Conservation (phyloP, 345 rosid species). For the Theobroma cacao region DNA sequence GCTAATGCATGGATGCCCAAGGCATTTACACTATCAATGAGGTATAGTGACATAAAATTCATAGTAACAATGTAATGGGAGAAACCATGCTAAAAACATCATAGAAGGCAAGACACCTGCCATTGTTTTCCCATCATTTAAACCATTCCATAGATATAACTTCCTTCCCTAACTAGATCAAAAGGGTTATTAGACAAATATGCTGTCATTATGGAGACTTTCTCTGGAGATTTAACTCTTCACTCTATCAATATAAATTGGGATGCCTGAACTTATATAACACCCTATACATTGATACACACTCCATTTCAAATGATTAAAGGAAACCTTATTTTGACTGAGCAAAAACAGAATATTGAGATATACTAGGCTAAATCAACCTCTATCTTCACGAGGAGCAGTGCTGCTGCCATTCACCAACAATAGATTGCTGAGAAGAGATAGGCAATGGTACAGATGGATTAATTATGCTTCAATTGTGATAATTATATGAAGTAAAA, state of each 20-base stretch:
- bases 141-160: neutral
- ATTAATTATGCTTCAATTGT: neutral
- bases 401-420: neutral
- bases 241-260: neutral
- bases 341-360: too few relatives aligned
- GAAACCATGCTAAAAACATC: neutral
- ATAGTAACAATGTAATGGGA: neutral
- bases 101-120: neutral
- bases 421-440: neutral
- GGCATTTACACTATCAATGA: neutral
- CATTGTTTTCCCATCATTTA: neutral
- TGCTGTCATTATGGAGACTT: neutral
- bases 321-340: too few relatives aligned
- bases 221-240: neutral
- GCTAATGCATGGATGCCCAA: neutral
- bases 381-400: slow-evolving; percentile 3
- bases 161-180: neutral
- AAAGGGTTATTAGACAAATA: neutral
- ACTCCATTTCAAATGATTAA: too few relatives aligned
- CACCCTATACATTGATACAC: neutral
- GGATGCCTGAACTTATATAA: neutral
- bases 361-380: neutral
- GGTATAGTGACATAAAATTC: neutral
- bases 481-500: neutral
- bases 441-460: neutral